Base-by-base conservation (phyloP, 768 basidiomycete species). In the Termitomyces sp. region DNA sequence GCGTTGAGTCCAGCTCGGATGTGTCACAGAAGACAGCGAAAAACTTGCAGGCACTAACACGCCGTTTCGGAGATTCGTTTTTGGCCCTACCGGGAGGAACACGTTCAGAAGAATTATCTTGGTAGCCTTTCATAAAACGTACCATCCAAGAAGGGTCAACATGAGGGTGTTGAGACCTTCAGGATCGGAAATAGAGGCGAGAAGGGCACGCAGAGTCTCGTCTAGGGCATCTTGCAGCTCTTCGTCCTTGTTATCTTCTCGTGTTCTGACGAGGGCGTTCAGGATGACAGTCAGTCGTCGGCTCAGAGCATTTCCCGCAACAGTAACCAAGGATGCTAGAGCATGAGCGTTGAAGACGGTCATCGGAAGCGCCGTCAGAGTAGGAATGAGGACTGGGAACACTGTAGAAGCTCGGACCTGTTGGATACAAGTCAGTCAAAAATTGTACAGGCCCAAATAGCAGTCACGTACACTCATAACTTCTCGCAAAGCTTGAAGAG, bases 321-420 rank as follows among this genome's bases (percentile, higher is more conserved):
- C 97, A 0, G 92, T 91, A 15, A 98, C 94, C 42, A 99, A 81
- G 0, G 95, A 89, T 2, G 89, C 90, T 11, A 98, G 78, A 2
- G 96, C 97, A 6, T 89, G 87, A 18, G 92, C 93, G 69, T 98
- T 98, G 87, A 98, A 98, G 9, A 90, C 86, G 3, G 95, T 88
- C 85, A 98, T 96, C 0, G 96, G 97, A 7, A 84, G 84, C 5
- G 91, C 85, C 44, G 92, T 95, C 62, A 99, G 79, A 1, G 95
- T 96, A 0, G 96, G 97, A 60, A 99, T 93, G 59, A 98, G 79
- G 20, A 98, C 92, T 0, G 97, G 97, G 92, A 98, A 98, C 42
- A 98, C 95, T 11, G 92, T 94, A 44, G 89, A 83, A 15, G 96
- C 93, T 42, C 96, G 93, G 66, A 98, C 92, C 91, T 95, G 71